A percentile compares a stretch with the other conserved stretches of the same genome.
phyloP scores from a whole-genome alignment of 768 basidiomycete species.

The Macrolepiota fuliginosa region DNA sequence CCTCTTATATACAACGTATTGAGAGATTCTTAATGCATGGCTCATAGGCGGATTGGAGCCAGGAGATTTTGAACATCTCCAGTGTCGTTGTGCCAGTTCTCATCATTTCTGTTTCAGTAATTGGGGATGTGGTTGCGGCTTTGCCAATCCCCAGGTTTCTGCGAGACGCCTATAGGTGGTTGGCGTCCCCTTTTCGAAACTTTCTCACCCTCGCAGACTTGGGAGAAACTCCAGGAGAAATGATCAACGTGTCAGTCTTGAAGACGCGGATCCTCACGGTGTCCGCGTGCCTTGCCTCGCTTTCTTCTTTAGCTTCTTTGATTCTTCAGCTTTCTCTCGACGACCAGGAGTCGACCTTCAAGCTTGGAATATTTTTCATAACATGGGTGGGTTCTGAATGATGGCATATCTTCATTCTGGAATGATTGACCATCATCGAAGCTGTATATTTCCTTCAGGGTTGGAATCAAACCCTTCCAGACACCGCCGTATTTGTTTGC shows the following conservation, averaged over 20 bases:
- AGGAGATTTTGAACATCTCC: neutral
- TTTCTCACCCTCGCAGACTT: conserved; percentile 53
- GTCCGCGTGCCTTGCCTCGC: conserved; percentile 35
- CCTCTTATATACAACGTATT: neutral
- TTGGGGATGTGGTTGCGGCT: neutral
- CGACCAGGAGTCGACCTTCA: conserved; percentile 20
- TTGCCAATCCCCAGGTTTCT: conserved; percentile 5
- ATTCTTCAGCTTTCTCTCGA: conserved; percentile 29
- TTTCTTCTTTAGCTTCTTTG: conserved; percentile 42
- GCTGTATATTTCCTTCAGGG: conserved; percentile 42
- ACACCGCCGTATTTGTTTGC: conserved; percentile 56
- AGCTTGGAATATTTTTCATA: conserved; percentile 32
- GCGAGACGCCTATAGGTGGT: neutral
- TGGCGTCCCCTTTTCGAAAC: conserved; percentile 43
- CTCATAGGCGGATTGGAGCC: conserved; percentile 1
- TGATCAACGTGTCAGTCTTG: conserved; percentile 17
- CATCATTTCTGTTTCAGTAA: conserved; percentile 7
- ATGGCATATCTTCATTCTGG: conserved; percentile 3
- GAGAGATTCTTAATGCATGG: neutral
- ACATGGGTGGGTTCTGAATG: conserved; percentile 46
- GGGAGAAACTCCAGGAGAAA: conserved; percentile 31
- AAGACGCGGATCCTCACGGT: conserved; percentile 32
- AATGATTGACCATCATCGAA: conserved; percentile 20
- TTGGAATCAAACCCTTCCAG: conserved; percentile 36
- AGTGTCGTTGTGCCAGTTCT: conserved; percentile 1